Percentiles rank a stretch among this genome's conserved stretches.
phyloP scores from a whole-genome alignment of 805 yeast species.

The Kuraishia hungarica region DNA sequence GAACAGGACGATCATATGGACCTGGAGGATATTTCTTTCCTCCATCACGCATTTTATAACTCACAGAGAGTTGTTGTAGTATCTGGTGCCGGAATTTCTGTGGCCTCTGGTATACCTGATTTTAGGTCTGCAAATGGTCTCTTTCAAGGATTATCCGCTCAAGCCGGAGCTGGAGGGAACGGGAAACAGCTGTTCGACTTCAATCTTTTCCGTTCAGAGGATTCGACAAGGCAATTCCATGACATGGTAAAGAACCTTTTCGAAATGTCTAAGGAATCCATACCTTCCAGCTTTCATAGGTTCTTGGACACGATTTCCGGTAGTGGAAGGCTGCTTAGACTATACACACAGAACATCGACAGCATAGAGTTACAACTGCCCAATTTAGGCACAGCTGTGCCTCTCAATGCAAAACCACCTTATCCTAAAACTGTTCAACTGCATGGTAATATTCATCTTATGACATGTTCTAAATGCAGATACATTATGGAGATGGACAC shows the following conservation, averaged over 20 bases:
- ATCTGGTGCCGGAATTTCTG: slow-evolving; percentile 89
- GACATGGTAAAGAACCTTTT: slow-evolving; percentile 61
- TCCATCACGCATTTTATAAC: slow-evolving; percentile 43
- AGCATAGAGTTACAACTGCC: slow-evolving; percentile 59
- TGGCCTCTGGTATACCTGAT: slow-evolving; percentile 81
- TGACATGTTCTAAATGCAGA: slow-evolving; percentile 73
- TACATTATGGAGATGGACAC: slow-evolving; percentile 47
- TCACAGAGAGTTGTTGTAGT: slow-evolving; percentile 55
- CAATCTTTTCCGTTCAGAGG: slow-evolving; percentile 58
- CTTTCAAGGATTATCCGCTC: slow-evolving; percentile 42
- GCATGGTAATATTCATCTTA: slow-evolving; percentile 70
- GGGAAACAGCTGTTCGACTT: slow-evolving; percentile 68
- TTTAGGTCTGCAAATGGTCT: slow-evolving; percentile 73
- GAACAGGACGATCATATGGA: slow-evolving; percentile 25
- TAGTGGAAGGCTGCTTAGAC: slow-evolving; percentile 56
- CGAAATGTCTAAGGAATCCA: slow-evolving; percentile 40
- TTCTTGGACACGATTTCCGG: slow-evolving; percentile 51
- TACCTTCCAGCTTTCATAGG: slow-evolving; percentile 70
- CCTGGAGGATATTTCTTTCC: slow-evolving; percentile 34
- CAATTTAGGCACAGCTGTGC: slow-evolving; percentile 38
- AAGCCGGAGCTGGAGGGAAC: slow-evolving; percentile 34
- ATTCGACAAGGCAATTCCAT: slow-evolving; percentile 59
- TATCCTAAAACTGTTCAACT: slow-evolving; percentile 63
- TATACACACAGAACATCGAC: slow-evolving; percentile 88
- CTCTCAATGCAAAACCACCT: slow-evolving; percentile 29